These are phyloP conservation scores for Zea mays DNA, from an alignment of 176 grass and related monocot species.

Conservation along the genomic window Zm-B73-REFERENCE-NAM-5.0 NC_050102.1:73302501-73303000, in stretches of 20 bases:
- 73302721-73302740: background rate
- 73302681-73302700: too few species aligned
- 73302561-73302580: conserved; percentile 98
- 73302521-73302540: background rate
- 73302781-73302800: background rate
- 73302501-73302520: too few species aligned
- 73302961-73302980: too few species aligned
- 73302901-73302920: too few species aligned
- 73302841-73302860: too few species aligned
- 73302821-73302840: background rate
- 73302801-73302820: background rate
- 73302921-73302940: too few species aligned
- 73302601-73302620: conserved; percentile 58
- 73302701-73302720: background rate
- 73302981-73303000: too few species aligned
- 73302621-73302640: conserved; percentile 23
- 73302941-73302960: too few species aligned
- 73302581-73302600: conserved; percentile 95
- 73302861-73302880: too few species aligned
- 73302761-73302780: background rate
- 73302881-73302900: too few species aligned
- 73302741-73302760: conserved; percentile 21
- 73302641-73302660: background rate
- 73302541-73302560: background rate
- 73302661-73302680: background rate